Evolutionary conservation across 495 filamentous ascomycete genomes (phyloP).

Genomic region (Daldinia bambusicola): DNA sequence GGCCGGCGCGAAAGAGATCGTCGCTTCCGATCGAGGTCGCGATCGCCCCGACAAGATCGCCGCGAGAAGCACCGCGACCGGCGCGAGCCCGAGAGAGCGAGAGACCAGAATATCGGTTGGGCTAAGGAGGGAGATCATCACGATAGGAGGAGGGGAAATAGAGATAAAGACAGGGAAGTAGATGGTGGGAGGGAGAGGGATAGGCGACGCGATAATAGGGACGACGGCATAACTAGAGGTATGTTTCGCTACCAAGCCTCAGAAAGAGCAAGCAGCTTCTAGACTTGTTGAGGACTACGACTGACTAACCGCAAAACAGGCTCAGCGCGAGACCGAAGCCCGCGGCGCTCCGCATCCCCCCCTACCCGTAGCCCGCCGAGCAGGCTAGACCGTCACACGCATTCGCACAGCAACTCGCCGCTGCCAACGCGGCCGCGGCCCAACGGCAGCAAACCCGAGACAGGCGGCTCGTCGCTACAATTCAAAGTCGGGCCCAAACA

Average conservation of each 20-base stretch:
- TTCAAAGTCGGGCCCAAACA: conserved; percentile 46
- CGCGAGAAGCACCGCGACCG: conserved; percentile 52
- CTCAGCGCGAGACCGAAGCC: conserved; percentile 29
- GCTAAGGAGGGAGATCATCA: background rate
- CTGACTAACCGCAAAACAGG: conserved; percentile 19
- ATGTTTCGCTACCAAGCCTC: conserved; percentile 28
- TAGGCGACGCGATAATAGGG: conserved; percentile 54
- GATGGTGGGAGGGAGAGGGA: conserved; percentile 38
- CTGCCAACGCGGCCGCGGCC: conserved; percentile 45
- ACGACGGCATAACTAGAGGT: conserved; percentile 37
- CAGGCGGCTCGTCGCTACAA: conserved; percentile 43
- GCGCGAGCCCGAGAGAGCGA: conserved; percentile 45
- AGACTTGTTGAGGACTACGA: conserved; percentile 13
- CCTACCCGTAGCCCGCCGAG: conserved; percentile 34
- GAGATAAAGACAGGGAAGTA: conserved; percentile 35
- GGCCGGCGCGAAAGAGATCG: conserved; percentile 43
- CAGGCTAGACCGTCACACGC: conserved; percentile 28
- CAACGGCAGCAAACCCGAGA: conserved; percentile 33
- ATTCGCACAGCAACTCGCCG: conserved; percentile 43
- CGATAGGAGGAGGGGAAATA: background rate
- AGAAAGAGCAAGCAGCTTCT: conserved; percentile 50
- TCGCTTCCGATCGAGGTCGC: conserved; percentile 51
- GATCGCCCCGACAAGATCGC: conserved; percentile 51
- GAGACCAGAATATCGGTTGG: conserved; percentile 40
- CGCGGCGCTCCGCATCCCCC: conserved; percentile 34